Evolutionary conservation across 176 grass and related monocot species (phyloP).

Genomic region (Puya raimondii): DNA sequence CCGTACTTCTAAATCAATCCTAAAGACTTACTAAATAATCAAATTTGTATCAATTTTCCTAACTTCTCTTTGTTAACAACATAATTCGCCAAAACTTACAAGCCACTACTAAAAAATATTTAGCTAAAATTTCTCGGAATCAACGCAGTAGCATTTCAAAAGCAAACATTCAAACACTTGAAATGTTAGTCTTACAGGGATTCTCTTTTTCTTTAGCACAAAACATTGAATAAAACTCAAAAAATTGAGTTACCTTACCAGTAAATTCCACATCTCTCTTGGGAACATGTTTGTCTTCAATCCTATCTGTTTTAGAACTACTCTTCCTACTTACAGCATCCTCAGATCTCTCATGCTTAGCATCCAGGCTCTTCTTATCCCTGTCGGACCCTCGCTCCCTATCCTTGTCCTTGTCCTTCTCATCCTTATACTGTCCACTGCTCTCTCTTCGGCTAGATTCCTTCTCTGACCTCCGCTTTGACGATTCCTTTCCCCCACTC

Average conservation of each 20-base stretch:
- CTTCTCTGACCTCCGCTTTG: slow-evolving; percentile 39
- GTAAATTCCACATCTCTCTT: slow-evolving; percentile 51
- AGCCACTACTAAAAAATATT: no score
- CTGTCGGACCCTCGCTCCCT: slow-evolving; percentile 48
- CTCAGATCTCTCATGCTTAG: slow-evolving; percentile 66
- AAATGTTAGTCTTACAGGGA: not conserved
- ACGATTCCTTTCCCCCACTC: slow-evolving; percentile 38
- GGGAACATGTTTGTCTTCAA: slow-evolving; percentile 34
- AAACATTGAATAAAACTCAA: slow-evolving; percentile 3
- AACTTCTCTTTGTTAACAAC: no score
- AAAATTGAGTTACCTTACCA: slow-evolving; percentile 37
- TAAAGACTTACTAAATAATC: no score
- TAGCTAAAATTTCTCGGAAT: no score
- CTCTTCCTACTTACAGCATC: slow-evolving; percentile 56
- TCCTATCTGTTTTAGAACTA: slow-evolving; percentile 35
- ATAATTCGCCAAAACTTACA: no score
- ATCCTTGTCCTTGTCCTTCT: slow-evolving; percentile 51
- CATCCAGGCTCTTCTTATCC: slow-evolving; percentile 59
- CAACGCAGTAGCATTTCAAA: not conserved
- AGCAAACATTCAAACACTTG: not conserved
- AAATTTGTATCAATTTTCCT: no score
- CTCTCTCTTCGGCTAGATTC: slow-evolving; percentile 54
- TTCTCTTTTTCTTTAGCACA: slow-evolving; percentile 3
- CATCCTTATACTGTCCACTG: slow-evolving; percentile 49
- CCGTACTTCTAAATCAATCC: no score